Evolutionary conservation across 108 stramenopile species (phyloP), one percentile per base, ranked within the genome.

Genomic region (Cyclotella sp.): DNA sequence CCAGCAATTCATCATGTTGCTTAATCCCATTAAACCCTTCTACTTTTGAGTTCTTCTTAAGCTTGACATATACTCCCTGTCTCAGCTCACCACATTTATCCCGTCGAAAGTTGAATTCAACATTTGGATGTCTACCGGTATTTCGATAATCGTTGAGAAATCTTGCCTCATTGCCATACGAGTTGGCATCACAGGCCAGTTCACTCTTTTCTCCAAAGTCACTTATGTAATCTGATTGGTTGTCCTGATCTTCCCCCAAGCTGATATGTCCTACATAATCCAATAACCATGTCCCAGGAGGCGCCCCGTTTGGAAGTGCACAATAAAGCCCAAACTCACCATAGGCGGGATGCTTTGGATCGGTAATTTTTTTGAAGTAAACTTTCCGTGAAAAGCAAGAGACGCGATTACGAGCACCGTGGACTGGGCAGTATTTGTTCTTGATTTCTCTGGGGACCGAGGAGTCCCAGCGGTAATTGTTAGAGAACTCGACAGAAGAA

Each of bases 101-200:
- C 3, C 79, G 66, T 46, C 73, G 22, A 14, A 68, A 52, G 6
- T 74, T 81, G 63, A 81, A 81, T 6, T 74, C 79, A 0, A 73
- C 72, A 46, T 81, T 81, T 0, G 79, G 68, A 34, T 70, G 34
- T 41, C 19, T 39, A 19, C 79, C 79, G 15, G 79, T 81, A 34
- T 81, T 81, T 0, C 79, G 59, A 44, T 63, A 81, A 39, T 81
- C 79, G 55, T 81, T 81, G n/a, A 81, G 29, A 51, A 74, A 81
- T n/a, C 79, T 72, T 43, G 79, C 71, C 45, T 81, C 79, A 45
- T 81, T 81, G n/a, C 79, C 79, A 40, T 70, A 74, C 0, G 26
- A 53, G 53, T 67, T 58, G 9, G 79, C 79, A 70, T 81, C 79
- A 51, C 72, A 73, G 0, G 79, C 49, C 15, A 81, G 49, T 16